Evolutionary conservation across 768 basidiomycete species (phyloP), one percentile per base, ranked within the genome.

Genomic region (Ramaria rubella): DNA sequence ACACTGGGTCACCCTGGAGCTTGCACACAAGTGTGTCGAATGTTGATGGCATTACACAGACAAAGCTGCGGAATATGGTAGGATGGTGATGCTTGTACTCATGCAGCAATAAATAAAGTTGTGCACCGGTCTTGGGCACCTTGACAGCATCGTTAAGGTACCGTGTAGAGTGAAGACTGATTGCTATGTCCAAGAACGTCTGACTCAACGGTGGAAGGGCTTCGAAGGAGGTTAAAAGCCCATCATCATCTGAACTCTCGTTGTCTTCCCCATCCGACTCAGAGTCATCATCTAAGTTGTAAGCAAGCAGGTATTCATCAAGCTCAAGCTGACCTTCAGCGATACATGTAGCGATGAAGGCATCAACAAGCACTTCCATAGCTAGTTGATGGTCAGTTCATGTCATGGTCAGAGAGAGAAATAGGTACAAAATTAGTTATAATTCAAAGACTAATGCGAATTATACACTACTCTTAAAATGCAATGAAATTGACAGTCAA

Each of bases 21-120:
- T n/a, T 8, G 6, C 34, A 42, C 7, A 72, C 49, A 31, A 75
- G 60, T 9, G 17, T 9, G 60, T 75, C 71, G 58, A 75, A 75
- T n/a, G 70, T 70, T n/a, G 5, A 17, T 1, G 73, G 71, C 1
- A 59, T 59, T 23, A 74, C 55, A 9, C 68, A 65, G 7, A 74
- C 64, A 12, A 63, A 49, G 29, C 62, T 48, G 6, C n/a, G 68
- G 62, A 74, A 74, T 3, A 58, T 64, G 45, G 68, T 62, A 0
- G 69, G 65, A 4, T 64, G 45, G 5, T 52, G 14, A 23, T 55
- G 23, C 50, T 70, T 69, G 49, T 50, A 50, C 8, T 12, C 49
- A 11, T 27, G 14, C 7, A 50, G 29, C 23, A 27, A 23, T 19
- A 50, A 11, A 27, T 50, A 11, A 7, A 50, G 49, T 5, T 26